These are phyloP conservation scores for Exserohilum turcica DNA, from an alignment of 2,329 filamentous ascomycete genomes.

Conservation along the genomic window DNA sequence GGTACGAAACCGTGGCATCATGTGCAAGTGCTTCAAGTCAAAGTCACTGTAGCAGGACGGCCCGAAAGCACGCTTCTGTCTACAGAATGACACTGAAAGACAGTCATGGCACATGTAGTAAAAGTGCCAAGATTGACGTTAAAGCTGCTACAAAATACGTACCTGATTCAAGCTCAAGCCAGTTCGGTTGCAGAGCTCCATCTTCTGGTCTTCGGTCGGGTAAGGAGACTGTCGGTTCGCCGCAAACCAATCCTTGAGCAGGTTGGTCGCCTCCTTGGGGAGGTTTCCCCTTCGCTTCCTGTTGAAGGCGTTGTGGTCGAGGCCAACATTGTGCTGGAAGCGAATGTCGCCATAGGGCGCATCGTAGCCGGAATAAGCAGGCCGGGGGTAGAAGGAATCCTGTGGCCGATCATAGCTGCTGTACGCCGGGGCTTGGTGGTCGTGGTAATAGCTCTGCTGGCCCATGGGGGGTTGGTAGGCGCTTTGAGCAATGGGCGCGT, in stretches of 20 bases:
- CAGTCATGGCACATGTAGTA: conserved; percentile 29
- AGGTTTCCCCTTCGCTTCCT: conserved; percentile 76
- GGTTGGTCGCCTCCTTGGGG: conserved; percentile 86
- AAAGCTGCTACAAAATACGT: conserved; percentile 9
- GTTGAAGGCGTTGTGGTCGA: conserved; percentile 45
- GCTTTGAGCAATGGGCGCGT: conserved; percentile 12
- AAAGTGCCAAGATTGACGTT: conserved; percentile 44
- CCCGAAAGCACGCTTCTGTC: conserved; percentile 9
- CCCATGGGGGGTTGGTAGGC: conserved; percentile 21
- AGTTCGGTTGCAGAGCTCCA: conserved; percentile 76
- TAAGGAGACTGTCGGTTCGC: conserved; percentile 67
- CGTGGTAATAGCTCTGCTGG: conserved; percentile 36
- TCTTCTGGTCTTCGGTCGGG: conserved; percentile 85
- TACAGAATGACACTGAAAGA: conserved; percentile 13
- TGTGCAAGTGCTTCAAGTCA: neutral
- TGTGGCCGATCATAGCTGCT: conserved; percentile 25
- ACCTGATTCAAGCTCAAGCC: conserved; percentile 77
- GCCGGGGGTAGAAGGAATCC: conserved; percentile 27
- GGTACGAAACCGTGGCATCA: neutral
- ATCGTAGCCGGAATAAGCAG: conserved; percentile 28
- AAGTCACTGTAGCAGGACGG: neutral
- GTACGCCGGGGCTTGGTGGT: conserved; percentile 24
- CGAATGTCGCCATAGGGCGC: conserved; percentile 30
- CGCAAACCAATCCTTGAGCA: conserved; percentile 77
- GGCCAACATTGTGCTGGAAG: conserved; percentile 37